Conservation (phyloP, 805 yeast species). For the Kregervanrija delftensis region DNA sequence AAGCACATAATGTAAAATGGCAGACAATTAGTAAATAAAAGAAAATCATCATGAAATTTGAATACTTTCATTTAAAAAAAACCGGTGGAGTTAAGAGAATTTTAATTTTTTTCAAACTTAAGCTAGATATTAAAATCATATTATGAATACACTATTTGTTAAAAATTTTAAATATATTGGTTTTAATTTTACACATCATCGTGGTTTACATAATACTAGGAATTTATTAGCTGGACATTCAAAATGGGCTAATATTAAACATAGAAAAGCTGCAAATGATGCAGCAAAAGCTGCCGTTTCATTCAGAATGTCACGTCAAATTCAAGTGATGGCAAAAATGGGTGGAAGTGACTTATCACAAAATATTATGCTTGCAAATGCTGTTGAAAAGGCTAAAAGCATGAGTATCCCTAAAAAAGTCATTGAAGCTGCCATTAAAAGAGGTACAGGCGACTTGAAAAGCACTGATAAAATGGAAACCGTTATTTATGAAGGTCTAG, state of each 20-base stretch:
- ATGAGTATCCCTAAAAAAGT: conserved; percentile 76
- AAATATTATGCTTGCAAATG: conserved; percentile 58
- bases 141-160: too few relatives aligned
- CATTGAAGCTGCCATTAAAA: conserved; percentile 78
- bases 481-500: conserved; percentile 80
- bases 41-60: too few relatives aligned
- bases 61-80: too few relatives aligned
- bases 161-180: too few relatives aligned
- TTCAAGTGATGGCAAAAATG: conserved; percentile 68
- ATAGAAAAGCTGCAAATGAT: conserved; percentile 90
- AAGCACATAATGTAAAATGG: too few relatives aligned
- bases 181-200: too few relatives aligned
- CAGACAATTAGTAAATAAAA: too few relatives aligned
- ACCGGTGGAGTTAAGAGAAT: too few relatives aligned
- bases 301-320: conserved; percentile 63
- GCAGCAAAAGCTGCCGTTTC: conserved; percentile 64
- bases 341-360: conserved; percentile 60
- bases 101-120: too few relatives aligned
- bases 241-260: conserved; percentile 93
- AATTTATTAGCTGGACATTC: conserved; percentile 67
- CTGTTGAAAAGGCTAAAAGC: conserved; percentile 72
- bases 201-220: conserved; percentile 4
- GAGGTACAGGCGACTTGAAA: conserved; percentile 67
- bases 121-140: too few relatives aligned
- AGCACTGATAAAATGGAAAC: conserved; percentile 39